Base-by-base conservation (phyloP, 2,329 filamentous ascomycete genomes). In the Myotisia sp. region DNA sequence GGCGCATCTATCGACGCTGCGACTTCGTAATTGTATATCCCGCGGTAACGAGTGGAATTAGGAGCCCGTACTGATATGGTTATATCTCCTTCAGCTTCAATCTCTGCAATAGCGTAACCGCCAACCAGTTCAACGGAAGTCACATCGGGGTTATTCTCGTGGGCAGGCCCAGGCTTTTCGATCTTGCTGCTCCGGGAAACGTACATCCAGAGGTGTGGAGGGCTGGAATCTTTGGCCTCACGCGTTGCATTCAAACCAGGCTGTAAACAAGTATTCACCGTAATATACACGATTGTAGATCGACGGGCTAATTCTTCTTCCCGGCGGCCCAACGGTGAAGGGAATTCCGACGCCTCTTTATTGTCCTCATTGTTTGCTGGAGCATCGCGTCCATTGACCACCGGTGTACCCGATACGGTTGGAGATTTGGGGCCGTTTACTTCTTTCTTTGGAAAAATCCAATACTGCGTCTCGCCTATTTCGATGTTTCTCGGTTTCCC, bases 221-320 rank as follows among this genome's bases (percentile, higher is more conserved):
- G 70, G 1, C 62, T 46, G 7, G 44, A 49, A 9, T 58, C 54
- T 33, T 59, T 47, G 2, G 49, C 48, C 1, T 59, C 63, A 16
- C 62, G 59, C 7, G 62, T 58, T 2, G 58, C 60, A 26, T 69
- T 70, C 26, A 67, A 63, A 13, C 58, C 52, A 8, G 87, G 90
- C 47, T 92, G 84, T 17, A 72, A 57, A 55, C 90, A 98, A 1
- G 82, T 86, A 44, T 85, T 95, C 27, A 85, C 74, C 2, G 85
- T 85, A 35, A 98, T 68, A 54, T 79, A 94, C 3, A 95, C 42
- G 10, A 59, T 71, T 26, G 57, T 64, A 10, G 56, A 55, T 16
- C 56, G 50, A 16, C 50, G 48, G 19, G 46, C 34, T 26, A 48
- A 24, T 13, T 36, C 44, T 23, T 41, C 39, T 7, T 44, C 37